phyloP scores from a whole-genome alignment of 805 yeast genomes.

The Teunomyces aglyptinius region DNA sequence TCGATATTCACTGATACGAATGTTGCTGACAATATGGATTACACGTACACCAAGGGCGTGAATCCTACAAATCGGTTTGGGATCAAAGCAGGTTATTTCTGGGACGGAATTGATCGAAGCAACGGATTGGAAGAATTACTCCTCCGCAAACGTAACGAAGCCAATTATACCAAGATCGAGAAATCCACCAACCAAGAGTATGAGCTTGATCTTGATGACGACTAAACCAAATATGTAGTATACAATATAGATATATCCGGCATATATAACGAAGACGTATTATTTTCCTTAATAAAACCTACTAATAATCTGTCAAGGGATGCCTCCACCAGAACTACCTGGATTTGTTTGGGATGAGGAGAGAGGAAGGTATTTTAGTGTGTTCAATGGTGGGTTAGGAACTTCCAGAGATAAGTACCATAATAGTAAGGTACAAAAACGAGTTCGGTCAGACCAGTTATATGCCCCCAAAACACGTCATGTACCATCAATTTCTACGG shows the following conservation, averaged over 20 bases:
- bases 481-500: too few species aligned
- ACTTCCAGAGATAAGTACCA: slow-evolving; percentile 20
- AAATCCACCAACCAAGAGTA: slow-evolving; percentile 8
- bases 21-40: slow-evolving; percentile 17
- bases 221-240: neutral
- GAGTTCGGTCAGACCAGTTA: slow-evolving; percentile 14
- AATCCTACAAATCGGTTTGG: slow-evolving; percentile 71
- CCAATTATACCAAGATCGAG: slow-evolving; percentile 18
- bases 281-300: neutral
- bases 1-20: slow-evolving; percentile 37
- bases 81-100: slow-evolving; percentile 73
- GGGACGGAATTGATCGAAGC: slow-evolving; percentile 92
- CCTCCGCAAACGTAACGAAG: slow-evolving; percentile 39
- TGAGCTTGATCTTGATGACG: slow-evolving; percentile 7
- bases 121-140: slow-evolving; percentile 79
- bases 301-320: neutral
- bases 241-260: neutral
- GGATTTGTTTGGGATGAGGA: slow-evolving; percentile 31
- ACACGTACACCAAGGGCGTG: slow-evolving; percentile 43
- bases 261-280: neutral
- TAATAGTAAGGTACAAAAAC: slow-evolving; percentile 26
- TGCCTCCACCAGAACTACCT: slow-evolving; percentile 22
- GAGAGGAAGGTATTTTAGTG: slow-evolving; percentile 29
- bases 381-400: slow-evolving; percentile 28
- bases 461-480: too few species aligned